Evolutionary conservation across 495 filamentous ascomycete genomes (phyloP).

Genomic region (Xylaria flabelliformis): DNA sequence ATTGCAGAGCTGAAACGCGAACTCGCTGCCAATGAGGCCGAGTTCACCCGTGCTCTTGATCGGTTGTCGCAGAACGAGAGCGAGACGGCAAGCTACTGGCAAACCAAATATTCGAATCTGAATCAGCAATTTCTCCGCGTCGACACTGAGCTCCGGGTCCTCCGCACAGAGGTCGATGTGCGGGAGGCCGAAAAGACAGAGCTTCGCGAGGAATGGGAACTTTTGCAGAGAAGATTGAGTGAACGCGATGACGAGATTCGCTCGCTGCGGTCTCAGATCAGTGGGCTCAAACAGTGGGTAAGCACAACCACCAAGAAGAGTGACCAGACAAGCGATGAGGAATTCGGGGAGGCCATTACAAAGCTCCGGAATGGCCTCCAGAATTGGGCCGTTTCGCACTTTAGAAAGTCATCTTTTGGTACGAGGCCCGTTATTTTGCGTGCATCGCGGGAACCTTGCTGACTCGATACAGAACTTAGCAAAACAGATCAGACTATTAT

Average conservation of each 20-base stretch:
- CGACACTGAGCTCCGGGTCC: conserved; percentile 51
- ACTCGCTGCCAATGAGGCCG: conserved; percentile 49
- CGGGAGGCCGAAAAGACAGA: conserved; percentile 47
- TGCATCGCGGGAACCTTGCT: conserved; percentile 20
- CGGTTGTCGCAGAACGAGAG: conserved; percentile 50
- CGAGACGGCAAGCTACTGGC: conserved; percentile 55
- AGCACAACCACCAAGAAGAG: conserved; percentile 53
- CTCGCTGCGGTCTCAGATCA: conserved; percentile 52
- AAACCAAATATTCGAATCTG: conserved; percentile 51
- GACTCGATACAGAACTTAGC: conserved; percentile 45
- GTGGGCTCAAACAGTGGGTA: conserved; percentile 63
- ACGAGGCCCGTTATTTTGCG: conserved; percentile 27
- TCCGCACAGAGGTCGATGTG: conserved; percentile 50
- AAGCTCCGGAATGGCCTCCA: conserved; percentile 61
- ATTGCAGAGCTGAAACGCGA: conserved; percentile 55
- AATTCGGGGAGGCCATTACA: conserved; percentile 54
- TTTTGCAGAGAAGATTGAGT: conserved; percentile 41
- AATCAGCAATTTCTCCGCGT: conserved; percentile 49
- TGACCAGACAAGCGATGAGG: conserved; percentile 61
- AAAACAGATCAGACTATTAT: conserved; percentile 43
- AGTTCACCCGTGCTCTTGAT: conserved; percentile 56
- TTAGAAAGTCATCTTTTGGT: conserved; percentile 59
- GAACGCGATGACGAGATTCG: conserved; percentile 53
- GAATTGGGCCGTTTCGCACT: conserved; percentile 64
- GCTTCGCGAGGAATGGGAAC: conserved; percentile 50